A percentile compares a stretch with the other conserved stretches of the same genome.
These are phyloP conservation scores for Euptelea pleiosperma DNA, from an alignment of 164 flowering plant genomes.

Conservation along the genomic window DNA sequence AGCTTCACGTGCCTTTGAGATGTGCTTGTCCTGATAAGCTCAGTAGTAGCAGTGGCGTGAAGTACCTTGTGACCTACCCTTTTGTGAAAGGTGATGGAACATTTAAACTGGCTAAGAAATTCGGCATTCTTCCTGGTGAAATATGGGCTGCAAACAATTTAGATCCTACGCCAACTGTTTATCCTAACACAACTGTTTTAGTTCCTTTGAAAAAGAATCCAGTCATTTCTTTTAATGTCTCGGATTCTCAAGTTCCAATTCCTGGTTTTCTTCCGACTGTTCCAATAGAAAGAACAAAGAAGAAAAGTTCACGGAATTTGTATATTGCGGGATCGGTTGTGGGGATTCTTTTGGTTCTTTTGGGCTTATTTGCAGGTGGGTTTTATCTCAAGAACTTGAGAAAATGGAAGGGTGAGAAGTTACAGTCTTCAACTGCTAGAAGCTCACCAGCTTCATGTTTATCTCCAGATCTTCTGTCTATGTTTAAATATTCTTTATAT, in stretches of 20 bases:
- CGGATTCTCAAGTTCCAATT: conserved; percentile 14
- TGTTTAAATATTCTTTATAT: background rate
- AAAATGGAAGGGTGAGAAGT: conserved; percentile 15
- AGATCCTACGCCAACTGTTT: conserved; percentile 8
- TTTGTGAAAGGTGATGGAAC: conserved; percentile 11
- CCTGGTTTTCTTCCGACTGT: too few species aligned
- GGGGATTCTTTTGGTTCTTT: conserved; percentile 18
- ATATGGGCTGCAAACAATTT: conserved; percentile 14
- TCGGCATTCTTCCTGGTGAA: conserved; percentile 15
- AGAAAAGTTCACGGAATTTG: conserved; percentile 20
- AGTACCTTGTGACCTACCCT: conserved; percentile 27
- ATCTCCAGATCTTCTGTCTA: conserved; percentile 27
- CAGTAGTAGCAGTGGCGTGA: background rate
- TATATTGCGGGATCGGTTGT: conserved; percentile 24
- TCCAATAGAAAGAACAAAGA: too few species aligned
- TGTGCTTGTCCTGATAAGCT: conserved; percentile 26
- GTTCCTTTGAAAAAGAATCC: conserved; percentile 18
- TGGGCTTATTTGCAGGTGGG: background rate
- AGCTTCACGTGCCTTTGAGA: conserved; percentile 19
- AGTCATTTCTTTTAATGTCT: conserved; percentile 7
- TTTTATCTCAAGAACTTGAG: conserved; percentile 17
- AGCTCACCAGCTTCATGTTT: conserved; percentile 24
- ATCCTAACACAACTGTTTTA: conserved; percentile 21
- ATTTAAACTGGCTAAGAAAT: conserved; percentile 13
- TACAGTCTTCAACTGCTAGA: conserved; percentile 2